These are phyloP conservation scores for Acrocalymma vagum DNA, from an alignment of 2,329 filamentous ascomycete species.

Conservation along the genomic window DNA sequence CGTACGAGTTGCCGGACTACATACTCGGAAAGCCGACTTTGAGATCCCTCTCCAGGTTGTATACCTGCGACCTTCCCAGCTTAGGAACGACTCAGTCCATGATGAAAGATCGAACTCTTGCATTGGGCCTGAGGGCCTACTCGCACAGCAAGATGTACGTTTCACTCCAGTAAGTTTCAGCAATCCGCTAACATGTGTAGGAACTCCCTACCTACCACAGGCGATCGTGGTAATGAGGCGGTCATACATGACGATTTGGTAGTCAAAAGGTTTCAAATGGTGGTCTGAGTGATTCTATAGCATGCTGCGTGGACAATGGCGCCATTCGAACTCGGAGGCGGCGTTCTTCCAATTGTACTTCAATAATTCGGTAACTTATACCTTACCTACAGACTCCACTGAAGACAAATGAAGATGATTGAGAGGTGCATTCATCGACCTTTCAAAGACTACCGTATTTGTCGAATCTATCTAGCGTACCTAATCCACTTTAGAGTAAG, in stretches of 20 bases:
- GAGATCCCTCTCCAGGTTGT: constrained; percentile 12
- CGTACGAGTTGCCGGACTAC: constrained; percentile 4
- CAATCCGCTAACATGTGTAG: constrained; percentile 3
- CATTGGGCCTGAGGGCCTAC: constrained; percentile 4
- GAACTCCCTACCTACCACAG: constrained; percentile 5
- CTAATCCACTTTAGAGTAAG: too few species aligned
- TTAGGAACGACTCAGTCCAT: constrained; percentile 7
- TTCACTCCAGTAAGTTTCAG: background rate
- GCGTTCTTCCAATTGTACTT: too few species aligned
- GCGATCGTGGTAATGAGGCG: constrained; percentile 2
- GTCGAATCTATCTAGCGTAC: too few species aligned
- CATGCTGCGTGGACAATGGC: too few species aligned
- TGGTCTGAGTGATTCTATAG: too few species aligned
- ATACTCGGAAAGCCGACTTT: constrained; percentile 6
- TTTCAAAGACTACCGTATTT: background rate
- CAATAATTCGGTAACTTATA: too few species aligned
- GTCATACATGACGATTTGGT: constrained; percentile 3
- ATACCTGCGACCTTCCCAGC: constrained; percentile 7
- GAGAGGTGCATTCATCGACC: constrained; percentile 1
- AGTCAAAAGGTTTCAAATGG: constrained; percentile 1
- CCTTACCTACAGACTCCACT: too few species aligned
- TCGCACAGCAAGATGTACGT: constrained; percentile 9
- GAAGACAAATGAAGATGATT: background rate
- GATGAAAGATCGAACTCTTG: constrained; percentile 7
- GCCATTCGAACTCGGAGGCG: too few species aligned